A percentile compares a stretch with the other conserved stretches of the same genome.
Conservation (phyloP, 2,329 filamentous ascomycete species). For the Trichophyton simii region DNA sequence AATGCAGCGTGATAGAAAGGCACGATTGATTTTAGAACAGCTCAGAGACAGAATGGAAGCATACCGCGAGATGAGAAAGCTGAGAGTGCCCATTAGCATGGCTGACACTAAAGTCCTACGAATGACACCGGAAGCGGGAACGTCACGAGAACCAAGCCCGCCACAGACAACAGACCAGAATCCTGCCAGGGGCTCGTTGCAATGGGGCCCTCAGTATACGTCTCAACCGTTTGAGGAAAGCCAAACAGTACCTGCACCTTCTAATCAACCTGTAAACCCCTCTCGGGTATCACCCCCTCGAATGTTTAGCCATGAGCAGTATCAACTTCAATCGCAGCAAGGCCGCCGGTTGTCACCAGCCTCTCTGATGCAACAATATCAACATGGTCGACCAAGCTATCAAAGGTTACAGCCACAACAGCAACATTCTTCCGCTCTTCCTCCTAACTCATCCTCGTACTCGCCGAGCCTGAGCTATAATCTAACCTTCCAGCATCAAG, state of each 20-base stretch:
- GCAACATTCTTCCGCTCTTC: neutral
- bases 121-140: neutral
- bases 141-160: neutral
- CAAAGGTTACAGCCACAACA: neutral
- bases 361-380: constrained; percentile 3
- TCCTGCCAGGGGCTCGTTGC: neutral
- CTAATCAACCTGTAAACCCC: neutral
- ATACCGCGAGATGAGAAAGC: constrained; percentile 21
- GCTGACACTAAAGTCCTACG: constrained; percentile 5
- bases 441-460: neutral
- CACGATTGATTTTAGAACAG: constrained; percentile 48
- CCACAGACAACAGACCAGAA: neutral
- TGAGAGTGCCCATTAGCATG: constrained; percentile 18
- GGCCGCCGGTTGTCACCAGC: neutral
- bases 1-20: constrained; percentile 42
- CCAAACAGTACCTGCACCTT: neutral
- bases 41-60: constrained; percentile 37
- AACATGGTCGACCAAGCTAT: neutral
- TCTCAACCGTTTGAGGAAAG: neutral
- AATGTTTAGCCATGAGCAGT: constrained; percentile 1
- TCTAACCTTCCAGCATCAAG: constrained; percentile 1
- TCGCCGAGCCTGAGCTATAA: neutral
- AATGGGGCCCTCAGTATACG: neutral
- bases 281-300: neutral
- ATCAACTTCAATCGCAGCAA: neutral